phyloP scores from a whole-genome alignment of 371 early-diverging fungal species.

The Mucor velutinosus region DNA sequence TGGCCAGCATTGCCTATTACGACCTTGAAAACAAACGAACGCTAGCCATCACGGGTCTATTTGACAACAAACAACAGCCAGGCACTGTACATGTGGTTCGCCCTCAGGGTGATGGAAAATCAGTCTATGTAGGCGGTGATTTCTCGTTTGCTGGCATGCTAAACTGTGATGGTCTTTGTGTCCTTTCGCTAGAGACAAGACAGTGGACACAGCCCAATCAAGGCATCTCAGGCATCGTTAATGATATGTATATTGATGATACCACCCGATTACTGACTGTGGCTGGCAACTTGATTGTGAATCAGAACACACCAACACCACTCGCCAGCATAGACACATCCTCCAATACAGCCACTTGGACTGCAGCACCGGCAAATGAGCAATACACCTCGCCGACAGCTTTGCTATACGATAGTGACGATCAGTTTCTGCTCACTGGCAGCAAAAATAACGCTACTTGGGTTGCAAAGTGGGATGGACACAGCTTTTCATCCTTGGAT shows the following conservation, averaged over 20 bases:
- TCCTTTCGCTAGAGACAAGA: conserved; percentile 20
- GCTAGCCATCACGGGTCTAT: conserved; percentile 26
- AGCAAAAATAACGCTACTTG: neutral
- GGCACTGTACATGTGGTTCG: conserved; percentile 44
- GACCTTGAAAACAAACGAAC: conserved; percentile 20
- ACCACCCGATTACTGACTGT: conserved; percentile 11
- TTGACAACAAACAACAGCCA: conserved; percentile 23
- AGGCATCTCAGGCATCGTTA: conserved; percentile 15
- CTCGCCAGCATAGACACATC: conserved; percentile 9
- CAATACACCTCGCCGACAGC: neutral
- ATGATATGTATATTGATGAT: conserved; percentile 12
- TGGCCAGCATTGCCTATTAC: conserved; percentile 38
- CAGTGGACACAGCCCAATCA: conserved; percentile 41
- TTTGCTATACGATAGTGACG: conserved; percentile 11
- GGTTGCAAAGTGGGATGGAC: conserved; percentile 13
- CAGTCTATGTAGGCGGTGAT: conserved; percentile 53
- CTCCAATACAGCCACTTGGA: neutral
- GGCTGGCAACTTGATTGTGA: conserved; percentile 37
- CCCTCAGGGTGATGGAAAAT: conserved; percentile 36
- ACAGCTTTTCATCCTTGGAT: neutral
- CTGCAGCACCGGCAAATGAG: neutral
- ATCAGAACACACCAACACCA: neutral
- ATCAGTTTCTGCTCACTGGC: conserved; percentile 10
- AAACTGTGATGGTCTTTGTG: conserved; percentile 45
- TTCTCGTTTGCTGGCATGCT: conserved; percentile 49